Evolutionary conservation across 129 eudicot species (phyloP), one percentile per base, ranked within the genome.

Genomic region (Flaveria ramosissima): DNA sequence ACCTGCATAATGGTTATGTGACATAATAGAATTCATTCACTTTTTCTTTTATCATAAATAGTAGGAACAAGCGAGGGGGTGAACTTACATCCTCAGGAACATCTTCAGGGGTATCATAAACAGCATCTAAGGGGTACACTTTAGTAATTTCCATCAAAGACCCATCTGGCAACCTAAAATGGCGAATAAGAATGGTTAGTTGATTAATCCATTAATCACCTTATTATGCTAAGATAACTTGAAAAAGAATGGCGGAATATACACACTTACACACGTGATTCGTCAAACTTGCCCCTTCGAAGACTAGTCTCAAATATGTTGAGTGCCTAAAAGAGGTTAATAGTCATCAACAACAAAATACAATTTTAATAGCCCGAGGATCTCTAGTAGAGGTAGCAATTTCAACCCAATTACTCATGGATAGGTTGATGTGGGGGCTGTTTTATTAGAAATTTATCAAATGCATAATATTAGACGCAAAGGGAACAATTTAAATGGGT

Each of bases 211-310:
- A 1, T 59, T 13, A 21, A 57, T 59, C 16, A 59, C 32, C 65
- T 9, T 59, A 10, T 59, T 9, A 21, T 59, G 3, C 23, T 59
- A 21, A 20, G 4, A 55, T 55, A 55, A 55, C 62, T 55, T 24
- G 62, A 55, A 55, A 20, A 55, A 55, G 27, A 55, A 55, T 55
- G 62, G 61, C 19, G 51, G 41, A 42, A 9, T 27, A 3, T 67
- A 21, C 9, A 52, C 27, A 52, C 95, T 83, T 86, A 90, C 98
- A 85, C 85, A 7, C 92, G 90, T 60, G 98, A 93, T 77, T 90
- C 96, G 19, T 93, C 96, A 76, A 93, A 93, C 79, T 93, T 93
- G 52, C 98, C 98, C 74, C 98, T 89, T 45, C 92, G 84, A 41
- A 93, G 86, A 81, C 98, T 93, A 47, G 86, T 86, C 86, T 93